Percentiles rank a stretch among this genome's conserved stretches.
Evolutionary conservation across 1,284 basidiomycete species (phyloP).

Genomic region (Violaceomyces palustris): DNA sequence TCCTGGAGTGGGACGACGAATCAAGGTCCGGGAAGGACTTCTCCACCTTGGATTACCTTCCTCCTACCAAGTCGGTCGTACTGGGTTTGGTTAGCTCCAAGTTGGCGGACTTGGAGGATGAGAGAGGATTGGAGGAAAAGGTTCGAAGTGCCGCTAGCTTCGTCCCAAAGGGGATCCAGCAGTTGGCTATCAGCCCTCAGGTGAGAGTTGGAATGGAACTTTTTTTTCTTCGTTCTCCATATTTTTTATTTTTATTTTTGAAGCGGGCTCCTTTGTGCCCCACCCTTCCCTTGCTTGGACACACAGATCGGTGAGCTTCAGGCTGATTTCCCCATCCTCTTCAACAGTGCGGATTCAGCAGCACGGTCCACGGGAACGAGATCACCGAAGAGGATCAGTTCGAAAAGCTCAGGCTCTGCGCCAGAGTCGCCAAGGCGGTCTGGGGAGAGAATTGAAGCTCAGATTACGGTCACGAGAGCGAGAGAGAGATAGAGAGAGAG

Average conservation of each 20-base stretch:
- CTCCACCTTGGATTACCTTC: slow-evolving; percentile 57
- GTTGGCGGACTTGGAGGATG: slow-evolving; percentile 64
- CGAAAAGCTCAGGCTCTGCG: slow-evolving; percentile 60
- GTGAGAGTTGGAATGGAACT: no score
- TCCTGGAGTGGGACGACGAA: slow-evolving; percentile 70
- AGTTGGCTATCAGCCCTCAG: slow-evolving; percentile 66
- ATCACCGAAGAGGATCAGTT: slow-evolving; percentile 59
- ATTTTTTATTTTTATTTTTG: no score
- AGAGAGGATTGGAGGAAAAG: slow-evolving; percentile 61
- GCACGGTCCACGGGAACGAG: slow-evolving; percentile 55
- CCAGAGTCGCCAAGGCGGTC: slow-evolving; percentile 55
- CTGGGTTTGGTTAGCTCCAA: slow-evolving; percentile 73
- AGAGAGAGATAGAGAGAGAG: no score
- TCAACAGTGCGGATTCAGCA: slow-evolving; percentile 73
- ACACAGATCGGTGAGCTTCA: no score
- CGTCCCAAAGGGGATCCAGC: slow-evolving; percentile 60
- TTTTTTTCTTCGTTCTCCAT: no score
- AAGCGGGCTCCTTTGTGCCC: no score
- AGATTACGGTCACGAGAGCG: no score
- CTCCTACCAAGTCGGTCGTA: slow-evolving; percentile 65
- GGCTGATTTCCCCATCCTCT: no score
- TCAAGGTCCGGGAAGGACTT: slow-evolving; percentile 65
- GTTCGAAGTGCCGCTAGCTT: slow-evolving; percentile 64
- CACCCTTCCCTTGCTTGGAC: no score
- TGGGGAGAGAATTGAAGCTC: slow-evolving; percentile 14